Conservation (phyloP, 352 stramenopile species). For the Thraustochytrium sp. region DNA sequence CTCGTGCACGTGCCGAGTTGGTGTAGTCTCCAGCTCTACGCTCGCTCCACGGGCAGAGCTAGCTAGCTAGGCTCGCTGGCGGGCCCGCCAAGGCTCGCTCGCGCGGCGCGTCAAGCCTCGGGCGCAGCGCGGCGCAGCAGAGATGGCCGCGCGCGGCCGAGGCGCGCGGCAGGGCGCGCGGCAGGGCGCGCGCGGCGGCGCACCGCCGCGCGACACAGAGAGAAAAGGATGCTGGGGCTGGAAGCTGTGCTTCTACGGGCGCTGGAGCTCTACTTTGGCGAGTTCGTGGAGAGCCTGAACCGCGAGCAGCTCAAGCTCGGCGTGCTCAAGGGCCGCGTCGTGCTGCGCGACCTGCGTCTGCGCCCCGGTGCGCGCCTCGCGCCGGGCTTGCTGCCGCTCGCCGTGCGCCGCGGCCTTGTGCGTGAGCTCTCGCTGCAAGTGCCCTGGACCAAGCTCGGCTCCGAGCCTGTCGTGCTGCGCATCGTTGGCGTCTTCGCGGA, state of each 20-base stretch:
- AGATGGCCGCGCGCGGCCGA: too few species aligned
- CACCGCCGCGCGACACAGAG: too few species aligned
- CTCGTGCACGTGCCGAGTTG: too few species aligned
- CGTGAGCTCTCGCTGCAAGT: neutral
- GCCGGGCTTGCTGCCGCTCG: neutral
- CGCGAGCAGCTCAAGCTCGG: conserved; percentile 38
- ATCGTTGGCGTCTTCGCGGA: neutral
- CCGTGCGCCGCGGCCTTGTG: neutral
- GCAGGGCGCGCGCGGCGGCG: too few species aligned
- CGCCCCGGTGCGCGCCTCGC: neutral
- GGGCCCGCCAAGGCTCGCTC: too few species aligned
- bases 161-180: too few species aligned
- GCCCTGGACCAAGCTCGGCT: conserved; percentile 18
- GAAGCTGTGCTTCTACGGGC: neutral
- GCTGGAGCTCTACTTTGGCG: conserved; percentile 32
- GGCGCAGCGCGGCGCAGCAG: too few species aligned
- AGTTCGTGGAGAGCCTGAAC: conserved; percentile 16
- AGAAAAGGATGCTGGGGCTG: conserved; percentile 31
- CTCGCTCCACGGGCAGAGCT: too few species aligned
- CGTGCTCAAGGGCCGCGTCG: conserved; percentile 1
- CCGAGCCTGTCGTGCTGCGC: neutral
- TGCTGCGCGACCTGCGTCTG: neutral
- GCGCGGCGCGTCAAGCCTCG: too few species aligned
- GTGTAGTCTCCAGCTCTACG: too few species aligned
- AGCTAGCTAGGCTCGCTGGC: too few species aligned